Evolutionary conservation across 305 asterid genomes (phyloP), one percentile per base, ranked within the genome.

Genomic region (Fraxinus platypoda): DNA sequence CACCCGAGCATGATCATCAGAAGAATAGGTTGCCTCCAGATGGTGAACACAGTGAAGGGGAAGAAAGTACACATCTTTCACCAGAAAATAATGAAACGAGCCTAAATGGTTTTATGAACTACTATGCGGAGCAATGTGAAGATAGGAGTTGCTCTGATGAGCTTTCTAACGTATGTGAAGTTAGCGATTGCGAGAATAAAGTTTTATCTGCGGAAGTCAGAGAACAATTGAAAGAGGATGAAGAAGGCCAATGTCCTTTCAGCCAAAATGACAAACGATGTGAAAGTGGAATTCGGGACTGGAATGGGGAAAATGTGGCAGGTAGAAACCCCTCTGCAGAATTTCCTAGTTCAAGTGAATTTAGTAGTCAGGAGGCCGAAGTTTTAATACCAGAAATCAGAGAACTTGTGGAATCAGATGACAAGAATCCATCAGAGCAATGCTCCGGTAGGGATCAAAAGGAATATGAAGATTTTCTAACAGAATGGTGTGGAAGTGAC

Each of bases 131-230:
- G 41, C 9, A 35, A 35, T 35, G 41, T 35, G 41, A 35, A 35
- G 9, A 35, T 35, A 6, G 41, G 41, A 35, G 41, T 35, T 35
- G 1, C 41, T 35, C 41, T 35, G 41, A 0, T 35, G 41, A 35
- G 41, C 41, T 35, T 35, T 35, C 41, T 35, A 35, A 35, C 8
- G 2, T 6, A 35, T 35, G 9, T 35, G 41, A 35, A 54, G 81
- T 82, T 66, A 68, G 80, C 37, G 78, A 43, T 82, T 83, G 76
- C 25, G 87, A 37, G 30, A 75, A 72, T 15, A 90, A 90, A 79
- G 86, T 35, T 82, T 86, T 86, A 37, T 66, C 87, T 41, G n/a
- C 54, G 37, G 82, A 88, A 84, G 86, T 46, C 78, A 43, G 46
- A 11, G 76, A 75, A 78, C 64, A 83, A 57, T 25, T 33, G 77